phyloP scores from a whole-genome alignment of 441 rosid genomes.

The Hura crepitans region DNA sequence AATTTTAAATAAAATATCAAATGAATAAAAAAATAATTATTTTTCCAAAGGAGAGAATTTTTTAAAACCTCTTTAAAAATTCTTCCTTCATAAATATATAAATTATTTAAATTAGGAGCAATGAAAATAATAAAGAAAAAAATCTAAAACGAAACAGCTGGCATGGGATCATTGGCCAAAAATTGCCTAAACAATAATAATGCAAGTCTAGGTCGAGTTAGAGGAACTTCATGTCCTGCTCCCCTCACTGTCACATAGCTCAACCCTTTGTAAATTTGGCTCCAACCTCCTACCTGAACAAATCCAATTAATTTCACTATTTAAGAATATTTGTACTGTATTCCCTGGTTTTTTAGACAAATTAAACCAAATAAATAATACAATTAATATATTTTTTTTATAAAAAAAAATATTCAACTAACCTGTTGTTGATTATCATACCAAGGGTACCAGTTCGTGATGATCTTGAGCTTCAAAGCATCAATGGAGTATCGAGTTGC shows the following conservation, averaged over 20 bases:
- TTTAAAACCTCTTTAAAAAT: too few relatives aligned
- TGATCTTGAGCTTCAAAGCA: constrained; percentile 51
- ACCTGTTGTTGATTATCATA: constrained; percentile 54
- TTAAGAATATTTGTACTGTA: too few relatives aligned
- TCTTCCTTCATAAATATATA: too few relatives aligned
- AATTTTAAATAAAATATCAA: too few relatives aligned
- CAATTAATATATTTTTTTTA: too few relatives aligned
- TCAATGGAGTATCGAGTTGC: constrained; percentile 69
- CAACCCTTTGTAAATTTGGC: constrained; percentile 62
- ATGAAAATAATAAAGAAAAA: neutral
- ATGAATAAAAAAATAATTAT: neutral
- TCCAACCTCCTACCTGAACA: constrained; percentile 73
- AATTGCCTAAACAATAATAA: constrained; percentile 53
- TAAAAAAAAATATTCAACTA: too few relatives aligned
- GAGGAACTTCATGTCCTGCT: constrained; percentile 82
- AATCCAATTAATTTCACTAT: neutral
- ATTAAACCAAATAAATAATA: too few relatives aligned
- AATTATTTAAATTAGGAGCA: neutral
- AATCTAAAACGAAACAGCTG: constrained; percentile 8
- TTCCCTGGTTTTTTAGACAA: too few relatives aligned
- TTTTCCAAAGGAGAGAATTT: too few relatives aligned
- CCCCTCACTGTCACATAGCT: constrained; percentile 74
- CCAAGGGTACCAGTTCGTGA: constrained; percentile 75
- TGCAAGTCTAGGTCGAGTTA: constrained; percentile 60
- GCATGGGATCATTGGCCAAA: constrained; percentile 40